Percentiles rank a stretch among this genome's conserved stretches.
Conservation (phyloP, 331 rosid genomes). For the Spiraea crenata region DNA sequence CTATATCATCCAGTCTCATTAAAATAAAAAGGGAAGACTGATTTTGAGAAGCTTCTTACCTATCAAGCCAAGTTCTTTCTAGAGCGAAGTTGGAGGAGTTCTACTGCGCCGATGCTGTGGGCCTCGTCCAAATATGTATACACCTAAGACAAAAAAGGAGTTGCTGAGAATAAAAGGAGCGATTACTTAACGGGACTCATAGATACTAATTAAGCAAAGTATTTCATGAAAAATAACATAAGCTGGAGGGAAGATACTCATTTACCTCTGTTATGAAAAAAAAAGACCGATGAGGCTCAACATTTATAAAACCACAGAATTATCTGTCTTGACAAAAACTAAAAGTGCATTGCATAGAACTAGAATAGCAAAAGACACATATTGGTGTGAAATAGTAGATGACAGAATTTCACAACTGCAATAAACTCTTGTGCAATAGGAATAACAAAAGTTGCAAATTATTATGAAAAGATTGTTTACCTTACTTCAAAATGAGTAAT, state of each 20-base stretch:
- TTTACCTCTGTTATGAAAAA: not conserved
- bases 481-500: too few relatives aligned
- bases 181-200: not conserved
- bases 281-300: not conserved
- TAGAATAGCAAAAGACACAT: not conserved
- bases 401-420: too few relatives aligned
- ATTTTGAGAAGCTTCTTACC: too few relatives aligned
- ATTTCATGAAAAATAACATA: not conserved
- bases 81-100: too few relatives aligned
- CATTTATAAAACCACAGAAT: not conserved
- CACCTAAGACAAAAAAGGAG: constrained; percentile 40
- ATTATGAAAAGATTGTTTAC: too few relatives aligned
- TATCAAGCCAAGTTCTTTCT: too few relatives aligned
- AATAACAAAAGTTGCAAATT: too few relatives aligned
- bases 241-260: not conserved
- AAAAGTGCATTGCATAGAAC: not conserved
- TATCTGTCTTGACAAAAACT: not conserved
- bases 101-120: constrained; percentile 99
- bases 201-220: not conserved
- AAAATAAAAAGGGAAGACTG: too few relatives aligned
- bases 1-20: too few relatives aligned
- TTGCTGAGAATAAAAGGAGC: not conserved
- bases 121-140: constrained; percentile 91
- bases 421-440: too few relatives aligned
- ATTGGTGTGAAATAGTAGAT: not conserved